Evolutionary conservation across 2,329 filamentous ascomycete species (phyloP).

Genomic region (Tolypocladium tundrense): DNA sequence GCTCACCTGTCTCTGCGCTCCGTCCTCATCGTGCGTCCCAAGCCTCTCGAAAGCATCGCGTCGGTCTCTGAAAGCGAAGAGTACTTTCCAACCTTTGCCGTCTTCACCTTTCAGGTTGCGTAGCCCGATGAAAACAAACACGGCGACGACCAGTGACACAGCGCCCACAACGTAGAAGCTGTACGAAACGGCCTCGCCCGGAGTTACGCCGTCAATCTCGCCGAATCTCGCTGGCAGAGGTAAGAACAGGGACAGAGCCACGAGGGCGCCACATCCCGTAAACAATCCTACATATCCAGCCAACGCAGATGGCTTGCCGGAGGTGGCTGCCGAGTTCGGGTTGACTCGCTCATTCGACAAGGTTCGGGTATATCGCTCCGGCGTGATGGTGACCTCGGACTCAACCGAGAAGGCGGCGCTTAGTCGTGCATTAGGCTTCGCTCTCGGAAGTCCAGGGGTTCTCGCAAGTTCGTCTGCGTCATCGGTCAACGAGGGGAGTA

Average conservation of each 20-base stretch:
- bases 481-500: conserved; percentile 63
- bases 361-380: conserved; percentile 41
- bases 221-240: conserved; percentile 76
- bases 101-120: conserved; percentile 61
- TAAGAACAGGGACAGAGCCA: conserved; percentile 74
- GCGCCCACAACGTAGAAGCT: conserved; percentile 81
- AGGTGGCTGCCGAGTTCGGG: conserved; percentile 12
- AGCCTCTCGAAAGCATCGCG: conserved; percentile 8
- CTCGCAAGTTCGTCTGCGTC: conserved; percentile 24
- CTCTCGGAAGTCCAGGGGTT: conserved; percentile 9
- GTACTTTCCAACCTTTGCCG: conserved; percentile 57
- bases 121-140: conserved; percentile 71
- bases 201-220: conserved; percentile 59
- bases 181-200: conserved; percentile 63
- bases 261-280: conserved; percentile 81
- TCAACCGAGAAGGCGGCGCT: conserved; percentile 58
- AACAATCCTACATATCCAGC: conserved; percentile 88
- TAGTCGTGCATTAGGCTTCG: conserved; percentile 35
- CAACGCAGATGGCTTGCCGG: conserved; percentile 47
- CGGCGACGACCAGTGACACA: conserved; percentile 61
- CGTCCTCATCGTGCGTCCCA: conserved; percentile 10
- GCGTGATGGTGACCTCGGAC: conserved; percentile 68
- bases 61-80: conserved; percentile 33
- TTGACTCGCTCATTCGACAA: conserved; percentile 17
- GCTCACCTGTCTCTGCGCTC: conserved; percentile 15